A percentile compares a stretch with the other conserved stretches of the same genome.
Evolutionary conservation across 2,329 filamentous ascomycete genomes (phyloP).

Genomic region (Ceratocystis colombiana): DNA sequence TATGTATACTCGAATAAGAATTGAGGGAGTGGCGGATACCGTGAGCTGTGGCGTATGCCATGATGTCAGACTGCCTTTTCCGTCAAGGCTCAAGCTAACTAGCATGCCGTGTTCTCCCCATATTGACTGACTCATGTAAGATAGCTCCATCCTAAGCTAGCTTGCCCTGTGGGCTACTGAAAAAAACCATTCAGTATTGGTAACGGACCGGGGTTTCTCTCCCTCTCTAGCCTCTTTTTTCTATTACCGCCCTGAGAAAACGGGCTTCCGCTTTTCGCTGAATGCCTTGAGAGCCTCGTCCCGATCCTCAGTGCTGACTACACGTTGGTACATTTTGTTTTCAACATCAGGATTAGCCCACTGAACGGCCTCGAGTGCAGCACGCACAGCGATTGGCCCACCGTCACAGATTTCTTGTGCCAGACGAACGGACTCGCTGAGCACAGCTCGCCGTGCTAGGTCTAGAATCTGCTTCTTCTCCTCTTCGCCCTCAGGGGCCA

Average conservation of each 20-base stretch:
- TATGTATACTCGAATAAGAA: not conserved
- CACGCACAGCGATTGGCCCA: slow-evolving; percentile 70
- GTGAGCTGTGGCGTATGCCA: slow-evolving; percentile 16
- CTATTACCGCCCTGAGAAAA: slow-evolving; percentile 45
- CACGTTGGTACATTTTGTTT: slow-evolving; percentile 73
- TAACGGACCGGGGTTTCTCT: not conserved
- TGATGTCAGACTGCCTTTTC: slow-evolving; percentile 20
- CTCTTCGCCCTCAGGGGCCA: slow-evolving; percentile 39
- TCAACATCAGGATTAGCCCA: slow-evolving; percentile 67
- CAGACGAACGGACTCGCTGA: slow-evolving; percentile 66
- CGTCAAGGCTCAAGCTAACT: not conserved
- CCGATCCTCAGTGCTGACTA: slow-evolving; percentile 75
- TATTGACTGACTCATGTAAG: slow-evolving; percentile 4
- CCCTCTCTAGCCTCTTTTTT: not conserved
- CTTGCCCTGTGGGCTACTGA: not conserved
- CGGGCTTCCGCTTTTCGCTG: slow-evolving; percentile 50
- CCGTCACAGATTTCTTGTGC: slow-evolving; percentile 82
- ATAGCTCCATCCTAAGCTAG: not conserved
- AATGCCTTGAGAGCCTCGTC: slow-evolving; percentile 84
- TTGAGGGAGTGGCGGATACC: not conserved
- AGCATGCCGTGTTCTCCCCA: not conserved
- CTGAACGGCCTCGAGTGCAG: slow-evolving; percentile 68
- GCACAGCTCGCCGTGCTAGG: slow-evolving; percentile 54
- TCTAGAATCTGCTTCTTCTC: slow-evolving; percentile 40
- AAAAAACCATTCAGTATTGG: not conserved